These are phyloP conservation scores for Reutealis trisperma DNA, from an alignment of 345 rosid genomes.

Conservation along the genomic window DNA sequence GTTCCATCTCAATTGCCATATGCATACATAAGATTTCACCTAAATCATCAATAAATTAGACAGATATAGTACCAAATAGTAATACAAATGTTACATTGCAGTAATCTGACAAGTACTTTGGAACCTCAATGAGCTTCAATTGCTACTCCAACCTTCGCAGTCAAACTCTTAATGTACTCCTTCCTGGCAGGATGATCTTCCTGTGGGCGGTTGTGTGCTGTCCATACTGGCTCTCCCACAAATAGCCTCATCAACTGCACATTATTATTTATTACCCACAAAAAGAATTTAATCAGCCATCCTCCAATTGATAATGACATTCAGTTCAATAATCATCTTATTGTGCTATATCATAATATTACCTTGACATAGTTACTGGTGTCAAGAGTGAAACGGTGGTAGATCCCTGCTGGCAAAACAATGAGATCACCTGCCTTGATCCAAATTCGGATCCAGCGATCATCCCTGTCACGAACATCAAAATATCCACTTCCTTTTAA, in stretches of 20 bases:
- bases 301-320: background rate
- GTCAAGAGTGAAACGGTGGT: slow-evolving; percentile 92
- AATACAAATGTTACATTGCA: background rate
- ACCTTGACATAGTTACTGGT: slow-evolving; percentile 74
- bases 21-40: background rate
- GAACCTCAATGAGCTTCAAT: slow-evolving; percentile 41
- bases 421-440: slow-evolving; percentile 78
- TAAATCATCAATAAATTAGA: background rate
- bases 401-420: slow-evolving; percentile 77
- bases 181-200: slow-evolving; percentile 81
- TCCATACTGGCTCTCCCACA: slow-evolving; percentile 86
- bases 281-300: slow-evolving; percentile 9
- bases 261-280: background rate
- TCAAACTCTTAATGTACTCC: slow-evolving; percentile 49
- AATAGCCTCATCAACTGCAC: slow-evolving; percentile 83
- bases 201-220: slow-evolving; percentile 77
- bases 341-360: background rate
- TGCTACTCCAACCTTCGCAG: slow-evolving; percentile 39
- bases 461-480: slow-evolving; percentile 78
- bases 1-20: background rate
- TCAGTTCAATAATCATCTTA: background rate
- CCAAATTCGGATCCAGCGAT: slow-evolving; percentile 77
- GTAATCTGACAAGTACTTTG: background rate
- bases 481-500: slow-evolving; percentile 83
- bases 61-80: background rate